Evolutionary conservation across 1,139 yeast species (phyloP).

Genomic region (Arxiozyma telluris): DNA sequence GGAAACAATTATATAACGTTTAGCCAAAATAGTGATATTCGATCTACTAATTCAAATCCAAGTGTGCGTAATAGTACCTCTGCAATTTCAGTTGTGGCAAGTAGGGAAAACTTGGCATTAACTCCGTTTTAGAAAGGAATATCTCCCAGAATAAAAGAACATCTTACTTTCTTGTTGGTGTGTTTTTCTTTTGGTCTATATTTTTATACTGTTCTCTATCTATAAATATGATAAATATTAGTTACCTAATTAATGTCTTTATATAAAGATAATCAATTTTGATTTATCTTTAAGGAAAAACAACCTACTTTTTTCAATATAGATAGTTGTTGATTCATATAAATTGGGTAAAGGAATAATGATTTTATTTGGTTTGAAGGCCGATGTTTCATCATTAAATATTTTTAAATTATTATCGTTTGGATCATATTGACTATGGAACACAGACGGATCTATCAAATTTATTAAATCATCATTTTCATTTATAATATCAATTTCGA

Average conservation of each 20-base stretch:
- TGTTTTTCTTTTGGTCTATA: background rate
- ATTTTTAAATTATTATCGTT: slow-evolving; percentile 14
- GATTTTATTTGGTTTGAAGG: slow-evolving; percentile 11
- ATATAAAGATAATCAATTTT: slow-evolving; percentile 19
- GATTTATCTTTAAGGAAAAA: slow-evolving; percentile 16
- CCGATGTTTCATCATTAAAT: slow-evolving; percentile 11
- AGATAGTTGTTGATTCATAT: slow-evolving; percentile 5
- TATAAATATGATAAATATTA: background rate
- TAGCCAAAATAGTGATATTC: background rate
- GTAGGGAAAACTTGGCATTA: slow-evolving; percentile 14
- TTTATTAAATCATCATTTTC: background rate
- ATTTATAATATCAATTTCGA: slow-evolving; percentile 17
- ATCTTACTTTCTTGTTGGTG: background rate
- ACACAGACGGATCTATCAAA: background rate
- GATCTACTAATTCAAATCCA: background rate
- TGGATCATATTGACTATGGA: slow-evolving; percentile 13
- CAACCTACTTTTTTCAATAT: slow-evolving; percentile 7
- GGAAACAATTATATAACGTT: background rate
- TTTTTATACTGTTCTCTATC: background rate
- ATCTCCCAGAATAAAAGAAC: background rate
- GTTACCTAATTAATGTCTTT: background rate
- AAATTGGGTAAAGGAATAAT: slow-evolving; percentile 24
- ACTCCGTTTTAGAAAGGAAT: slow-evolving; percentile 6
- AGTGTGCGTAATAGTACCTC: background rate
- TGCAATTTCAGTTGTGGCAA: slow-evolving; percentile 7